A percentile compares a stretch with the other conserved stretches of the same genome.
phyloP scores from a whole-genome alignment of 2,329 filamentous ascomycete genomes.

The Aspergillus novofumigatus region DNA sequence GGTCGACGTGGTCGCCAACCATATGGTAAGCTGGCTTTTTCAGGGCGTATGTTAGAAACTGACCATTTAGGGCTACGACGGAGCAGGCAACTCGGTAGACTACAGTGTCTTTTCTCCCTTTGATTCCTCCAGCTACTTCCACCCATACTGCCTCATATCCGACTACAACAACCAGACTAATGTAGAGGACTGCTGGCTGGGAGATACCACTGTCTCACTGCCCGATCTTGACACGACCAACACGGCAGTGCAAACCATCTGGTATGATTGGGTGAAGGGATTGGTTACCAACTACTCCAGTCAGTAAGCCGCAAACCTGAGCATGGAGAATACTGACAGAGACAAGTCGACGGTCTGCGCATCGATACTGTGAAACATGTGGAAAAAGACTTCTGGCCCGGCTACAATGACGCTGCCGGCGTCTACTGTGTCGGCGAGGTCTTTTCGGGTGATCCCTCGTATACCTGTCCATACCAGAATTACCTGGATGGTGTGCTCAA shows the following conservation, averaged over 20 bases:
- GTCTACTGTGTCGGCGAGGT: conserved; percentile 49
- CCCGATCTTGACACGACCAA: conserved; percentile 59
- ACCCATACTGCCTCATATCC: conserved; percentile 50
- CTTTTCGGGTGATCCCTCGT: conserved; percentile 34
- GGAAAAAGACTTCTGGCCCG: conserved; percentile 40
- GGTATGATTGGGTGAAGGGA: conserved; percentile 55
- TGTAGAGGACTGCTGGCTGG: conserved; percentile 49
- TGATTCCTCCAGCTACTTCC: conserved; percentile 55
- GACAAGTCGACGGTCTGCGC: conserved; percentile 46
- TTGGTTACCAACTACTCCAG: conserved; percentile 58
- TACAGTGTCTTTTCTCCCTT: conserved; percentile 52
- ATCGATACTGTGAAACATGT: conserved; percentile 49
- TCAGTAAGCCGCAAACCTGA: conserved; percentile 32
- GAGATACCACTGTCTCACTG: conserved; percentile 49
- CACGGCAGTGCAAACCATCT: conserved; percentile 45
- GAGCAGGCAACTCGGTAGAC: conserved; percentile 45
- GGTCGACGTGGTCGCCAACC: conserved; percentile 58
- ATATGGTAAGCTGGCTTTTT: conserved; percentile 39
- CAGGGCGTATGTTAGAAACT: background rate
- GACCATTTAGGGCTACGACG: conserved; percentile 38
- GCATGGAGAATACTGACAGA: background rate
- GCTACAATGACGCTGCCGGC: conserved; percentile 35
- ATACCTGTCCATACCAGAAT: conserved; percentile 42
- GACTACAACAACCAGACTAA: conserved; percentile 50
- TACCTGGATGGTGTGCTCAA: conserved; percentile 45